Conservation (phyloP, 2,329 filamentous ascomycete species). For the Hypoxylon sp. region DNA sequence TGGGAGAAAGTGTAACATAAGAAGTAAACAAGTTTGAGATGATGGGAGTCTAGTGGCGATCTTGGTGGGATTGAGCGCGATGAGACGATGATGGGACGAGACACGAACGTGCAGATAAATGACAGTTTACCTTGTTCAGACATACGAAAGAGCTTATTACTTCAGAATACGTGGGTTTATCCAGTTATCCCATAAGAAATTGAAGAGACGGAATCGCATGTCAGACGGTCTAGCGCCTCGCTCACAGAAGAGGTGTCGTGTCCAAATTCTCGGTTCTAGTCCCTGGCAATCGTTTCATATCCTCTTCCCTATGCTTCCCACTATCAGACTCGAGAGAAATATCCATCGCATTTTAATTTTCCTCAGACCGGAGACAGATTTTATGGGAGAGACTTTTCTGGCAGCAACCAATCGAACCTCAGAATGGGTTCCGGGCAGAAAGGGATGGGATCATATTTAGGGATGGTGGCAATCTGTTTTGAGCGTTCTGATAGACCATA, state of each 20-base stretch:
- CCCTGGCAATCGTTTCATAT: neutral
- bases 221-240: neutral
- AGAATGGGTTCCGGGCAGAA: constrained; percentile 34
- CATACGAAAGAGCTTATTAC: constrained; percentile 15
- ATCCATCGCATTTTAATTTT: constrained; percentile 7
- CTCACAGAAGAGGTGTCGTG: neutral
- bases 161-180: constrained; percentile 9
- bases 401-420: constrained; percentile 26
- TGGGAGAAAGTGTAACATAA: constrained; percentile 38
- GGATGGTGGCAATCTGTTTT: constrained; percentile 41
- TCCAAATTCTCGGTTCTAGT: neutral
- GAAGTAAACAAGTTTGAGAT: constrained; percentile 31
- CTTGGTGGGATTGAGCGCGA: constrained; percentile 31
- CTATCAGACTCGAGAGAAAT: constrained; percentile 2
- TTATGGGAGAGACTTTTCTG: constrained; percentile 24
- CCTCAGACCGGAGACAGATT: constrained; percentile 21
- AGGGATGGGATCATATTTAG: constrained; percentile 30
- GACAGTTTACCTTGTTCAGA: constrained; percentile 23
- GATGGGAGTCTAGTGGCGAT: constrained; percentile 27
- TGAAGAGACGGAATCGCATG: constrained; percentile 26
- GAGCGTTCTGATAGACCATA: constrained; percentile 45
- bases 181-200: constrained; percentile 15
- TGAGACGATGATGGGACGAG: constrained; percentile 44
- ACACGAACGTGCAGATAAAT: constrained; percentile 35
- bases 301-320: constrained; percentile 1